A percentile compares a stretch with the other conserved stretches of the same genome.
Conservation (phyloP, 192 early-diverging fungal genomes). For the Thoreauomyces humboldtii region DNA sequence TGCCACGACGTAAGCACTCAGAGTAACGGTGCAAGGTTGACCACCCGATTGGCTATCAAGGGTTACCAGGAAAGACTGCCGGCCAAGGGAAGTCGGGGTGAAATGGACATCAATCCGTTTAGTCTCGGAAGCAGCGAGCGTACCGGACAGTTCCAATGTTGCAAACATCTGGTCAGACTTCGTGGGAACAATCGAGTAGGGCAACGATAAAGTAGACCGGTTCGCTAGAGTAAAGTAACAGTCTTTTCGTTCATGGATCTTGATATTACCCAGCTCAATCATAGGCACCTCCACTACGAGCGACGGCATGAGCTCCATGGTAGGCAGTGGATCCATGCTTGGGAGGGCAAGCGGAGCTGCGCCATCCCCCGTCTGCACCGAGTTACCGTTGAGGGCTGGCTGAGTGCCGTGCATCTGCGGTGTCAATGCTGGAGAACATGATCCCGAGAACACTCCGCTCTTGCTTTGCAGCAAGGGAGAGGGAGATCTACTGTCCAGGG, state of each 20-base stretch:
- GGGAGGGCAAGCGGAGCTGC: no score
- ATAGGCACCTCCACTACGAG: conserved; percentile 41
- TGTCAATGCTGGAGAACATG: no score
- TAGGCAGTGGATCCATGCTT: neutral
- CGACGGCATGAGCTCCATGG: neutral
- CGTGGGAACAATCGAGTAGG: conserved; percentile 12
- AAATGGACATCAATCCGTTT: conserved; percentile 58
- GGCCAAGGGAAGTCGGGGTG: conserved; percentile 47
- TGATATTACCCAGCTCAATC: conserved; percentile 53
- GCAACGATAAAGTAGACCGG: conserved; percentile 12
- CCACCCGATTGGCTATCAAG: conserved; percentile 20
- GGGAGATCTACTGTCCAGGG: neutral
- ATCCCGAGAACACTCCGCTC: no score
- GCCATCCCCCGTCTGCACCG: no score
- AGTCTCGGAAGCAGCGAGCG: conserved; percentile 52
- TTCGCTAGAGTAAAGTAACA: conserved; percentile 58
- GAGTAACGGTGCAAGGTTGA: conserved; percentile 35
- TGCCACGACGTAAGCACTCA: conserved; percentile 52
- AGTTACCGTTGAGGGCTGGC: no score
- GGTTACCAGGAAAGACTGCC: conserved; percentile 49
- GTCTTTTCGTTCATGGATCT: conserved; percentile 46
- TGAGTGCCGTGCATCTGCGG: no score
- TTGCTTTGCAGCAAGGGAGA: no score
- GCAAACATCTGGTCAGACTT: neutral
- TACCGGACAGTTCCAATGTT: conserved; percentile 20